phyloP scores from a whole-genome alignment of 106 monocot genomes.

The Dendrobium chrysotoxum region DNA sequence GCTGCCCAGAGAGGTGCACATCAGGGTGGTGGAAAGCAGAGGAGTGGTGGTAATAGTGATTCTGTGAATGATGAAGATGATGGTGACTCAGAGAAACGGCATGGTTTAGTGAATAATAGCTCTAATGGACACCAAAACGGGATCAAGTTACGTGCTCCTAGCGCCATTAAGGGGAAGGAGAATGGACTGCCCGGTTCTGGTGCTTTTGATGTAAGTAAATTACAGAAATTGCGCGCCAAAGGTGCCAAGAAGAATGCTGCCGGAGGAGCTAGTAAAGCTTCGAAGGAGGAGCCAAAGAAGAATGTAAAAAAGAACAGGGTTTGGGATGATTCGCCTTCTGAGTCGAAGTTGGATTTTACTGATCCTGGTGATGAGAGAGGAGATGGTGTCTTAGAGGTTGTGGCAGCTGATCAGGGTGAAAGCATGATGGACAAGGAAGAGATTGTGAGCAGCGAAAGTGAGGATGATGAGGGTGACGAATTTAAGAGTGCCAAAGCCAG shows the following conservation, averaged over 20 bases:
- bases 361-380: slow-evolving; percentile 77
- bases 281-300: slow-evolving; percentile 59
- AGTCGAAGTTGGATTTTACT: slow-evolving; percentile 78
- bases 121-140: slow-evolving; percentile 31
- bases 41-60: slow-evolving; percentile 16
- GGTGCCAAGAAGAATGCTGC: slow-evolving; percentile 53
- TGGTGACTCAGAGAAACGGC: slow-evolving; percentile 36
- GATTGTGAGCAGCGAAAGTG: slow-evolving; percentile 73
- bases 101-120: slow-evolving; percentile 23
- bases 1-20: slow-evolving; percentile 9
- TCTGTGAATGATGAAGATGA: slow-evolving; percentile 52
- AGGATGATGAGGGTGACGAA: slow-evolving; percentile 62
- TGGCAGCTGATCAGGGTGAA: slow-evolving; percentile 60
- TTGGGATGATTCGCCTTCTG: slow-evolving; percentile 68
- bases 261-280: neutral
- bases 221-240: slow-evolving; percentile 68
- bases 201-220: slow-evolving; percentile 95
- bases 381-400: slow-evolving; percentile 42
- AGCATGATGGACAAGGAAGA: slow-evolving; percentile 99
- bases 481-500: slow-evolving; percentile 34
- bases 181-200: slow-evolving; percentile 48
- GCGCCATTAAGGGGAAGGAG: slow-evolving; percentile 56
- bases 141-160: slow-evolving; percentile 9
- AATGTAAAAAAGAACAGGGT: slow-evolving; percentile 81
- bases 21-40: slow-evolving; percentile 22